Percentiles rank a stretch among this genome's conserved stretches.
Evolutionary conservation across 2,329 filamentous ascomycete species (phyloP).

Genomic region (Pseudophaeomoniella oleicola): DNA sequence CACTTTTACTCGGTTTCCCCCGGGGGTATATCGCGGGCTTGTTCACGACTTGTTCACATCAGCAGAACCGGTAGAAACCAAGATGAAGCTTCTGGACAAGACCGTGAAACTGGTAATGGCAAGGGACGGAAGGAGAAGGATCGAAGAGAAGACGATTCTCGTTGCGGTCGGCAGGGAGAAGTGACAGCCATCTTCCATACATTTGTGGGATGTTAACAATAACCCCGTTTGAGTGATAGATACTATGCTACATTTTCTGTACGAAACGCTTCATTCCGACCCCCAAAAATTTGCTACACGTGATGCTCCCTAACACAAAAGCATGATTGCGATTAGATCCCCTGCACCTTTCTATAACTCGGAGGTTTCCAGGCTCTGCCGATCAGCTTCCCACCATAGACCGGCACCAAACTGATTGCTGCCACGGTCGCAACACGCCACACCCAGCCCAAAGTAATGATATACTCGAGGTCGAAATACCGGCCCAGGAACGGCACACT

Average conservation of each 20-base stretch:
- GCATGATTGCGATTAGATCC: conserved; percentile 10
- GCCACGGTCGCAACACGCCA: conserved; percentile 77
- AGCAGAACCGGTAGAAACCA: background rate
- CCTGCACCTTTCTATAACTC: conserved; percentile 76
- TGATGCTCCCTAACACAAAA: background rate
- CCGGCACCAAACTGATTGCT: conserved; percentile 68
- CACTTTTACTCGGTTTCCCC: too few species aligned
- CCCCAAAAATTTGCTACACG: too few species aligned
- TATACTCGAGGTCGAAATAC: conserved; percentile 78
- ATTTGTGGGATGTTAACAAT: conserved; percentile 2
- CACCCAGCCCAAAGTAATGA: conserved; percentile 66
- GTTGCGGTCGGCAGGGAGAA: too few species aligned
- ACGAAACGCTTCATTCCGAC: background rate
- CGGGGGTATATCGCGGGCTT: too few species aligned
- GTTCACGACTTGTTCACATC: background rate
- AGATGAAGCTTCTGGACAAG: background rate
- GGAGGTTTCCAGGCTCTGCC: conserved; percentile 76
- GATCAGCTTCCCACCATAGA: conserved; percentile 76
- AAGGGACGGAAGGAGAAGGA: background rate
- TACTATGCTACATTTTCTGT: background rate
- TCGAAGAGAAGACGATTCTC: too few species aligned
- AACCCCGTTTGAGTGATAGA: background rate
- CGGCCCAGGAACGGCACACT: conserved; percentile 71
- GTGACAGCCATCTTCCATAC: too few species aligned
- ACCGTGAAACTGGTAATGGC: background rate